phyloP scores from a whole-genome alignment of 805 yeast genomes.

The Cyberlindnera euphorbiae region DNA sequence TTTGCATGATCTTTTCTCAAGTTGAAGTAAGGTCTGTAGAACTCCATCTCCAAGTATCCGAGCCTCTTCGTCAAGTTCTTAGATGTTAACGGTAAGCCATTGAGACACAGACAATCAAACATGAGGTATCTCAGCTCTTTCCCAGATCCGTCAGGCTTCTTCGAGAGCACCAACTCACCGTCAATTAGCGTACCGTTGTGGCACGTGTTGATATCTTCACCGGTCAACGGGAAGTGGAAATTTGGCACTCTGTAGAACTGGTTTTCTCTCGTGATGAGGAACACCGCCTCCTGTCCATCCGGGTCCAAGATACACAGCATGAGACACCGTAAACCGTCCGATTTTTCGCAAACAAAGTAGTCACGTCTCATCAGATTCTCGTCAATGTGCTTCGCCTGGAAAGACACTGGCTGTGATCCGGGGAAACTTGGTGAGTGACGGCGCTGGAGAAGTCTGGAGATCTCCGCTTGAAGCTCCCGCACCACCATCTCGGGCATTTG shows the following conservation, averaged over 20 bases:
- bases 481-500: slow-evolving; percentile 69
- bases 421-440: slow-evolving; percentile 61
- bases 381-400: slow-evolving; percentile 65
- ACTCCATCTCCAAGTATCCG: slow-evolving; percentile 78
- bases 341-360: slow-evolving; percentile 91
- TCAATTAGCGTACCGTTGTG: slow-evolving; percentile 90
- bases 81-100: slow-evolving; percentile 64
- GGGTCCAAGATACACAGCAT: slow-evolving; percentile 62
- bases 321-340: slow-evolving; percentile 87
- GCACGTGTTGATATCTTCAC: slow-evolving; percentile 44
- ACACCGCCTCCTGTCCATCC: slow-evolving; percentile 80
- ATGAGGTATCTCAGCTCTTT: slow-evolving; percentile 75
- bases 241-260: slow-evolving; percentile 79
- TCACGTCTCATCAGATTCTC: slow-evolving; percentile 64
- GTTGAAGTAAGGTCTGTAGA: slow-evolving; percentile 76
- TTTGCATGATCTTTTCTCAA: slow-evolving; percentile 68
- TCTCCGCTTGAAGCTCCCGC: slow-evolving; percentile 59
- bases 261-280: slow-evolving; percentile 82
- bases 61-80: slow-evolving; percentile 76
- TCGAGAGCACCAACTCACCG: slow-evolving; percentile 86
- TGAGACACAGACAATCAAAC: slow-evolving; percentile 86
- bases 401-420: slow-evolving; percentile 95
- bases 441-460: slow-evolving; percentile 52
- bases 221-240: slow-evolving; percentile 72
- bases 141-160: slow-evolving; percentile 45